phyloP scores from a whole-genome alignment of 1,284 basidiomycete species.

The Somion occarium region DNA sequence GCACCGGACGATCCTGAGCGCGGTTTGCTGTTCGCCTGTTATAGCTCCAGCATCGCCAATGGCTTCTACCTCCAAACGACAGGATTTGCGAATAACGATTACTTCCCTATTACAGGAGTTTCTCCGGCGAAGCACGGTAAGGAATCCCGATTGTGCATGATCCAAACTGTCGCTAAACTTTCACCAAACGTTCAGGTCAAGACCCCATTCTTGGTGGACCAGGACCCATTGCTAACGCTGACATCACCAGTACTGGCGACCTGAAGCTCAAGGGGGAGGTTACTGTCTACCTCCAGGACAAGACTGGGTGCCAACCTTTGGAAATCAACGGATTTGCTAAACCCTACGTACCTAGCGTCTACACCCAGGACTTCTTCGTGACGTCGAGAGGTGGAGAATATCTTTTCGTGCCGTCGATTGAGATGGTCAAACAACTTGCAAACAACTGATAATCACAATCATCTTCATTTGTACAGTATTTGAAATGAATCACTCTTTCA shows the following conservation, averaged over 20 bases:
- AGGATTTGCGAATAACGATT: constrained; percentile 21
- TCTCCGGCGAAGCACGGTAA: constrained; percentile 15
- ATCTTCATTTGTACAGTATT: too few relatives aligned
- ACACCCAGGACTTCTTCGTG: constrained; percentile 13
- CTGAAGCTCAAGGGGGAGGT: background rate
- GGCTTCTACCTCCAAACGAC: constrained; percentile 26
- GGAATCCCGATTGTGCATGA: background rate
- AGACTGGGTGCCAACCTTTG: background rate
- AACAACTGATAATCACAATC: too few relatives aligned
- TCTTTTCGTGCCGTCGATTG: constrained; percentile 16
- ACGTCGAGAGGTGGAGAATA: constrained; percentile 16
- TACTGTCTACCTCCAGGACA: background rate
- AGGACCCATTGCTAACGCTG: background rate
- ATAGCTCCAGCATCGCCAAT: constrained; percentile 24
- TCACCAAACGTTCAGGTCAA: constrained; percentile 14
- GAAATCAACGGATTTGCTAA: constrained; percentile 2
- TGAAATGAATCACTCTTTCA: too few relatives aligned
- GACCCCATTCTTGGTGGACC: constrained; percentile 18
- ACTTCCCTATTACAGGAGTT: constrained; percentile 18
- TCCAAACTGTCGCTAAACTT: background rate
- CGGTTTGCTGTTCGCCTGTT: constrained; percentile 27
- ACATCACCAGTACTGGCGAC: background rate
- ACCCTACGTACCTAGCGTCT: background rate
- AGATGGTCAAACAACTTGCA: background rate
- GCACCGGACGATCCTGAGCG: constrained; percentile 7